These are phyloP conservation scores for Claviceps humidiphila DNA, from an alignment of 2,329 filamentous ascomycete species.

Conservation along the genomic window DNA sequence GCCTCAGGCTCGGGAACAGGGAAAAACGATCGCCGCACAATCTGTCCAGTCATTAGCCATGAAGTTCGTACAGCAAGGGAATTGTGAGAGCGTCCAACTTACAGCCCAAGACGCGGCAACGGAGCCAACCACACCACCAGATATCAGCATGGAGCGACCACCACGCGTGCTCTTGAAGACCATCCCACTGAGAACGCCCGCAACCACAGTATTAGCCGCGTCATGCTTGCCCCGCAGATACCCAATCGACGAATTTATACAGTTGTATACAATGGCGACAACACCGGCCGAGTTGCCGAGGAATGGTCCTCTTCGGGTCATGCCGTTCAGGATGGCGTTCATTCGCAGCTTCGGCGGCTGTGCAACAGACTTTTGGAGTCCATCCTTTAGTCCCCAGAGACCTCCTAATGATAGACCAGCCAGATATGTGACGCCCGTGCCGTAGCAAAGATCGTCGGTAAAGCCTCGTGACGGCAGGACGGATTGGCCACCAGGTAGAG, in stretches of 20 bases:
- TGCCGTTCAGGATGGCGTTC: conserved; percentile 87
- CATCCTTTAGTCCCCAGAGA: conserved; percentile 84
- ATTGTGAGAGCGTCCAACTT: conserved; percentile 28
- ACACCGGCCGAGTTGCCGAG: conserved; percentile 93
- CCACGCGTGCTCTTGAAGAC: conserved; percentile 95
- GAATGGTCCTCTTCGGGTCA: conserved; percentile 87
- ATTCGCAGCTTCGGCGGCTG: conserved; percentile 81
- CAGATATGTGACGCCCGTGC: conserved; percentile 87
- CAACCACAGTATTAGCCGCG: conserved; percentile 72
- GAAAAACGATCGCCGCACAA: conserved; percentile 30
- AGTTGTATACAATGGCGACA: conserved; percentile 92
- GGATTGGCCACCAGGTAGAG: conserved; percentile 74
- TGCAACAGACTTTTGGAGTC: conserved; percentile 61
- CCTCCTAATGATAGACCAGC: conserved; percentile 77
- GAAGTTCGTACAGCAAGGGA: conserved; percentile 1
- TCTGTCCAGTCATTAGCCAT: conserved; percentile 11
- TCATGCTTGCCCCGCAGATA: conserved; percentile 76
- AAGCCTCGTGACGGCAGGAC: conserved; percentile 90
- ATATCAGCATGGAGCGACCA: conserved; percentile 84
- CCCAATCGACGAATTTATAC: conserved; percentile 73
- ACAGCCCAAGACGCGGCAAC: conserved; percentile 86
- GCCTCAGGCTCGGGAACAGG: conserved; percentile 19
- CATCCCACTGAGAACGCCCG: conserved; percentile 80
- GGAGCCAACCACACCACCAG: conserved; percentile 74
- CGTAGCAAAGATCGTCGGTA: conserved; percentile 96